Evolutionary conservation across 1,284 basidiomycete genomes (phyloP).

Genomic region (Porodaedalea pini): DNA sequence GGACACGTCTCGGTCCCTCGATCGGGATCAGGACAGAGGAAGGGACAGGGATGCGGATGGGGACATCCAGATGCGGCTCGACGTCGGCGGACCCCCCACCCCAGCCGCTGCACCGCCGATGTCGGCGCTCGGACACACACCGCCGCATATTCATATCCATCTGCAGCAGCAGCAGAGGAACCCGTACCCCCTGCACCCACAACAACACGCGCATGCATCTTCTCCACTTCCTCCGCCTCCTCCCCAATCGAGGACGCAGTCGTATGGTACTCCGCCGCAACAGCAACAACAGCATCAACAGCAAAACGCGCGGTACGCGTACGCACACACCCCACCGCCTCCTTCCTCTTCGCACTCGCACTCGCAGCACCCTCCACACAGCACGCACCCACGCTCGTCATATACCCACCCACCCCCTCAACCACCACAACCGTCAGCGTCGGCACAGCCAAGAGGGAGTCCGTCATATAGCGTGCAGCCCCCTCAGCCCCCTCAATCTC

Average conservation of each 20-base stretch:
- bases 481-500: background rate
- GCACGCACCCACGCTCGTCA: background rate
- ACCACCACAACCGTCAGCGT: background rate
- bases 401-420: conserved; percentile 6
- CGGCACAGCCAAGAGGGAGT: background rate
- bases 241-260: conserved; percentile 18
- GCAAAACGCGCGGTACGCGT: conserved; percentile 6
- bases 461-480: conserved; percentile 2
- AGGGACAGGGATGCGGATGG: background rate
- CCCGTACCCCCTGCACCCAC: background rate
- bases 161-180: too few relatives aligned
- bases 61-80: background rate
- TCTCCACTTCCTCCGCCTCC: background rate
- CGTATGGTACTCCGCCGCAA: conserved; percentile 17
- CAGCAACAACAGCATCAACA: conserved; percentile 16
- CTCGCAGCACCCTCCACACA: background rate
- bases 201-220: conserved; percentile 6
- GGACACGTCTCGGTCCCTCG: too few relatives aligned
- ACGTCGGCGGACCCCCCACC: background rate
- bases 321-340: conserved; percentile 18
- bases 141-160: background rate
- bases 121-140: conserved; percentile 13
- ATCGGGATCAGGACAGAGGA: background rate
- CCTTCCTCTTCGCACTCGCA: background rate
- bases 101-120: conserved; percentile 20